Conservation (phyloP, 2,329 filamentous ascomycete genomes). For the Dothideomycetes sp. region DNA sequence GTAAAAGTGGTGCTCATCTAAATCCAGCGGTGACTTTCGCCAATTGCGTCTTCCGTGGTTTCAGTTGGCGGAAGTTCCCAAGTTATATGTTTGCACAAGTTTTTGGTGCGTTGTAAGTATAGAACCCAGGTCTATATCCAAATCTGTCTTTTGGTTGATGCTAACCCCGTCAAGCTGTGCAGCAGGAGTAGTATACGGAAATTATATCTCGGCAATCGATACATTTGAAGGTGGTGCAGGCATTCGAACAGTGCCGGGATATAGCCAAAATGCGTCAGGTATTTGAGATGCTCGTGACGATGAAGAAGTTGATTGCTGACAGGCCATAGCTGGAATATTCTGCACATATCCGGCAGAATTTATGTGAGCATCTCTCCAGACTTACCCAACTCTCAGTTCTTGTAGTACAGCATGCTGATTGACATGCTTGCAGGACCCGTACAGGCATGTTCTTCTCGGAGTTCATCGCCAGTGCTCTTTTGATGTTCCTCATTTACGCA, state of each 20-base stretch:
- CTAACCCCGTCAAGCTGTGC: slow-evolving; percentile 29
- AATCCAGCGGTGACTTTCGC: slow-evolving; percentile 56
- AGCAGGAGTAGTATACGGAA: slow-evolving; percentile 35
- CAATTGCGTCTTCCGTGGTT: slow-evolving; percentile 59
- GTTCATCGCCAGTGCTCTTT: slow-evolving; percentile 56
- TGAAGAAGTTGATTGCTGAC: background rate
- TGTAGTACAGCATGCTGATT: background rate
- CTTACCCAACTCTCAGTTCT: no score
- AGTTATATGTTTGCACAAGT: slow-evolving; percentile 57
- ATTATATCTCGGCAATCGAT: slow-evolving; percentile 32
- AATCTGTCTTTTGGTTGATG: background rate
- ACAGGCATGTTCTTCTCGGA: slow-evolving; percentile 64
- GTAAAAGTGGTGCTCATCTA: slow-evolving; percentile 28
- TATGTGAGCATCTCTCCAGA: no score
- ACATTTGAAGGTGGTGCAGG: slow-evolving; percentile 39
- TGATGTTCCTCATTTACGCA: slow-evolving; percentile 66
- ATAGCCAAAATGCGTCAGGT: slow-evolving; percentile 46
- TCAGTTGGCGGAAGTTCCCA: slow-evolving; percentile 57
- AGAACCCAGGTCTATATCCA: background rate
- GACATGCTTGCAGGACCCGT: slow-evolving; percentile 48
- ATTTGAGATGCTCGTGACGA: background rate
- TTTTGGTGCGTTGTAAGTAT: slow-evolving; percentile 51
- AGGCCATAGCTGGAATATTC: slow-evolving; percentile 51
- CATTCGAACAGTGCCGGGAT: slow-evolving; percentile 49
- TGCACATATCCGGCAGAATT: slow-evolving; percentile 49